Percentiles rank a stretch among this genome's conserved stretches.
Conservation (phyloP, 805 yeast species). For the Candida schatavii region DNA sequence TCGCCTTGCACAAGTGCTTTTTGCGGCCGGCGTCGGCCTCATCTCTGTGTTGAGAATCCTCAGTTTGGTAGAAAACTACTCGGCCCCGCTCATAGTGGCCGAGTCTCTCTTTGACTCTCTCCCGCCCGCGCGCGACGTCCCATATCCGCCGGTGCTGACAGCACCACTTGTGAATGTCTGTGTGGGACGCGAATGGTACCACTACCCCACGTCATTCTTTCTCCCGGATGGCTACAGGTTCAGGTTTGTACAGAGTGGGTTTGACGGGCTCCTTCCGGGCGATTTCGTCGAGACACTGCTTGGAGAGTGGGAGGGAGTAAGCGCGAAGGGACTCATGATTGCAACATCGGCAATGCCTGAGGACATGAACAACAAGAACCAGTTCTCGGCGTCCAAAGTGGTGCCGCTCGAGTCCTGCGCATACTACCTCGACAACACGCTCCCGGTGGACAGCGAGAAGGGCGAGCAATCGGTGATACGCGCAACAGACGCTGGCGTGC, state of each 20-base stretch:
- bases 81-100: slow-evolving; percentile 68
- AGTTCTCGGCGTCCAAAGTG: slow-evolving; percentile 59
- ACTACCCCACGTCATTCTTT: slow-evolving; percentile 85
- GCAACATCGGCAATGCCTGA: slow-evolving; percentile 49
- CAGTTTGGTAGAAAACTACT: slow-evolving; percentile 63
- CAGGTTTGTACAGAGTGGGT: slow-evolving; percentile 70
- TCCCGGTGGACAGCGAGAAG: slow-evolving; percentile 40
- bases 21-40: slow-evolving; percentile 28
- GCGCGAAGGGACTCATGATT: background rate
- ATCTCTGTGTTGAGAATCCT: slow-evolving; percentile 48
- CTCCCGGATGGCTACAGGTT: slow-evolving; percentile 62
- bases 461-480: slow-evolving; percentile 39
- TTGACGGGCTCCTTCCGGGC: slow-evolving; percentile 86
- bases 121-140: slow-evolving; percentile 8
- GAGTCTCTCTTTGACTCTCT: slow-evolving; percentile 31
- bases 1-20: slow-evolving; percentile 13
- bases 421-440: slow-evolving; percentile 63
- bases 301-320: slow-evolving; percentile 5
- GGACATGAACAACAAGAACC: slow-evolving; percentile 74
- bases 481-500: slow-evolving; percentile 7
- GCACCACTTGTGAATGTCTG: slow-evolving; percentile 52
- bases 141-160: slow-evolving; percentile 18
- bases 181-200: slow-evolving; percentile 94
- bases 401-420: slow-evolving; percentile 54
- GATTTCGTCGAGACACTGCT: slow-evolving; percentile 67